Percentiles rank a stretch among this genome's conserved stretches.
phyloP scores from a whole-genome alignment of 2,329 filamentous ascomycete genomes.

The Ceratocystis huliohia region DNA sequence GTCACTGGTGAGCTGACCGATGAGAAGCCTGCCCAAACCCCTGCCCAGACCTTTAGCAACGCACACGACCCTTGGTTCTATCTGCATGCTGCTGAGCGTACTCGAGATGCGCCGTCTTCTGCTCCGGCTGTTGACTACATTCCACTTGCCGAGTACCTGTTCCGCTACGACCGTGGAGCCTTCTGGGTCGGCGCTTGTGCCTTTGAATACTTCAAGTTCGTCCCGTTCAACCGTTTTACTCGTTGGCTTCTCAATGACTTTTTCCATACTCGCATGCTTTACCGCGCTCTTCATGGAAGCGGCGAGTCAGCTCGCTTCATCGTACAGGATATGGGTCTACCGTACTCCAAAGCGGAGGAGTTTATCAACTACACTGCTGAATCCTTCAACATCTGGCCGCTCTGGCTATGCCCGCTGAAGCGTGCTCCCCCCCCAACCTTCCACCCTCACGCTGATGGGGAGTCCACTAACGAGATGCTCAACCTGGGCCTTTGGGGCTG shows the following conservation, averaged over 20 bases:
- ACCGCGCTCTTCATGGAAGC: slow-evolving; percentile 56
- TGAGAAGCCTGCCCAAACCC: slow-evolving; percentile 30
- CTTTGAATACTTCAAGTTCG: slow-evolving; percentile 52
- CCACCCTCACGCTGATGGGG: slow-evolving; percentile 34
- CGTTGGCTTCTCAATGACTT: slow-evolving; percentile 61
- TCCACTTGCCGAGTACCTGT: slow-evolving; percentile 59
- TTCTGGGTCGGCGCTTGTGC: slow-evolving; percentile 60
- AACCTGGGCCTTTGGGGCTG: slow-evolving; percentile 71
- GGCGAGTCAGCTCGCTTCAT: slow-evolving; percentile 53
- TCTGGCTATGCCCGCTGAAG: slow-evolving; percentile 47
- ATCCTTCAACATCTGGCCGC: slow-evolving; percentile 43
- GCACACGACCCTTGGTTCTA: slow-evolving; percentile 65
- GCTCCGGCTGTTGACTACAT: slow-evolving; percentile 40
- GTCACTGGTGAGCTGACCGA: slow-evolving; percentile 52
- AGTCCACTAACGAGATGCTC: slow-evolving; percentile 34
- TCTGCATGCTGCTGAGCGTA: slow-evolving; percentile 48
- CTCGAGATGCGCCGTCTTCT: slow-evolving; percentile 24
- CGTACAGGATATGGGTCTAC: slow-evolving; percentile 53
- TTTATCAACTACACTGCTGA: slow-evolving; percentile 44
- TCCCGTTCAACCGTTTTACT: slow-evolving; percentile 53
- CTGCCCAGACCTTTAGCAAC: slow-evolving; percentile 43
- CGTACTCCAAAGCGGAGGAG: slow-evolving; percentile 39
- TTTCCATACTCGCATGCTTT: slow-evolving; percentile 60
- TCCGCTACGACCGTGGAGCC: slow-evolving; percentile 61
- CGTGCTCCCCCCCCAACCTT: slow-evolving; percentile 39